A percentile compares a stretch with the other conserved stretches of the same genome.
Conservation (phyloP, 2,329 filamentous ascomycete genomes). For the Penicillium sp. region DNA sequence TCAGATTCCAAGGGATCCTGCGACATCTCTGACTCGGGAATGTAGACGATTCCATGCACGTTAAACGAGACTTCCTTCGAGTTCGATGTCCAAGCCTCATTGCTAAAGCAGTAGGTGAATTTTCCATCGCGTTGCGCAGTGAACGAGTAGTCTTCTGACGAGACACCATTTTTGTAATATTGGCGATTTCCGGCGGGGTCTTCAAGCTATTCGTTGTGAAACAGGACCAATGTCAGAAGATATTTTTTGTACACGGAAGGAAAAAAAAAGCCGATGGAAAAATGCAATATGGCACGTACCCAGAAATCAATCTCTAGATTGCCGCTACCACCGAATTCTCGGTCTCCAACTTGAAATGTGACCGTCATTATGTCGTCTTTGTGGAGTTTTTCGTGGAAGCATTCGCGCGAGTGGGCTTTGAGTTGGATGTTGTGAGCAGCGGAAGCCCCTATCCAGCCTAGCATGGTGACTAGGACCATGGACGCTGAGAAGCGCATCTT, state of each 20-base stretch:
- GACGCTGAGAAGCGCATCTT: conserved; percentile 41
- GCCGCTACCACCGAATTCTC: conserved; percentile 89
- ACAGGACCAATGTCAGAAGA: background rate
- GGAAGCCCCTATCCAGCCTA: conserved; percentile 57
- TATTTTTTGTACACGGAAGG: background rate
- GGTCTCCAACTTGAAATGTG: conserved; percentile 94
- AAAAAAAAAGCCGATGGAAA: background rate
- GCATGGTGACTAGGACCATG: conserved; percentile 47
- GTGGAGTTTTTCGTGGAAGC: conserved; percentile 92
- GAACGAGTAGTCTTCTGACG: conserved; percentile 91
- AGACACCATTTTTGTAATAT: conserved; percentile 73
- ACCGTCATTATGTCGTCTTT: conserved; percentile 97
- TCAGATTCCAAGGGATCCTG: conserved; percentile 87
- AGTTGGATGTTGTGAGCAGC: conserved; percentile 94
- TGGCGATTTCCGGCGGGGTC: conserved; percentile 73
- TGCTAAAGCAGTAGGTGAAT: conserved; percentile 97
- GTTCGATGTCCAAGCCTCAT: conserved; percentile 94
- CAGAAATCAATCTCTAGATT: conserved; percentile 98
- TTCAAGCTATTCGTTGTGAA: conserved; percentile 57
- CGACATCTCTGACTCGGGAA: conserved; percentile 78
- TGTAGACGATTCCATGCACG: conserved; percentile 97
- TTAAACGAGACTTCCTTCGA: conserved; percentile 99
- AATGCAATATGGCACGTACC: conserved; percentile 55
- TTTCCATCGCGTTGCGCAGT: conserved; percentile 79
- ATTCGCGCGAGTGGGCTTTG: conserved; percentile 87